Evolutionary conservation across 2,329 filamentous ascomycete genomes (phyloP), one percentile per base, ranked within the genome.

Genomic region (Penicillium oxalicum): DNA sequence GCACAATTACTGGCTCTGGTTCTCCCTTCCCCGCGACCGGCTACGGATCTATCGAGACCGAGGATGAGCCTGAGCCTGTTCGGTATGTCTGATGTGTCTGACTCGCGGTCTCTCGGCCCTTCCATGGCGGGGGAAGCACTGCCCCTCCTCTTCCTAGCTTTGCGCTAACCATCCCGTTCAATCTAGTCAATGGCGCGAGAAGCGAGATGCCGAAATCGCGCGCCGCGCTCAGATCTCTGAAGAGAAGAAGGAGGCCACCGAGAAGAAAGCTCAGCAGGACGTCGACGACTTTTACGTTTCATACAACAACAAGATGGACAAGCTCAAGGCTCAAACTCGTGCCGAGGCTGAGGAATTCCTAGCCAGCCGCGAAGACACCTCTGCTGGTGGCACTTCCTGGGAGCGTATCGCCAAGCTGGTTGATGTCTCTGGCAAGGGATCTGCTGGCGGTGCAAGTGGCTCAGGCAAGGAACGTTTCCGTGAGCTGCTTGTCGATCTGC

Each of bases 201-300:
- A 87, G 64, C 86, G 93, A 57, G 88, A 95, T 63, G 83, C 86
- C 35, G 83, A 85, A 65, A 86, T 94, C 57, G 78, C 85, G 61
- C 90, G 91, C 71, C 88, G 91, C 62, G 85, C 88, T 56, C 84
- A 95, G 70, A 82, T 91, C 58, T 91, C 91, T 47, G 82, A 83
- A 37, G 78, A 82, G 57, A 88, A 91, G 74, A 93, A 93, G 68
- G 81, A 82, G 54, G 84, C 91, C 68, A 96, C 90, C 1, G 75
- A 96, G 66, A 83, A 88, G 68, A 89, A 93, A 60, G 93, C 93
- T 9, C 89, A 90, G 66, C 81, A 91, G 68, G 93, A 94, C 70
- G 95, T 98, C 56, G 93, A 98, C 69, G 93, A 96, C 69, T 98
- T 97, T 74, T 98, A 98, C 77, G 91, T 96, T 67, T 96, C 95